Conservation (phyloP, 805 yeast species). For the Ogataea glucozyma region DNA sequence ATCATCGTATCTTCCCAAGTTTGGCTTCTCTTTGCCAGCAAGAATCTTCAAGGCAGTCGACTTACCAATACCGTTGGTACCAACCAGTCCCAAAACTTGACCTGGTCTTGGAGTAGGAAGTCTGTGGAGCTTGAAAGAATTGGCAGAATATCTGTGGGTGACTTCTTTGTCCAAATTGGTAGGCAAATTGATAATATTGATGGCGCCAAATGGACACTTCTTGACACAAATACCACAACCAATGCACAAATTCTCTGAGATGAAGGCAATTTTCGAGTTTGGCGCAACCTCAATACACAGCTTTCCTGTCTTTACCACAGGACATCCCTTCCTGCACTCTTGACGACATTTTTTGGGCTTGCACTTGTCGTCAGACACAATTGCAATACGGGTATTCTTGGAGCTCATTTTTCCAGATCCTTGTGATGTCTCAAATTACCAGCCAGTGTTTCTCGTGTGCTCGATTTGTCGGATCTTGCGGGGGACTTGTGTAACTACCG, state of each 20-base stretch:
- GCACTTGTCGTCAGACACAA: constrained; percentile 91
- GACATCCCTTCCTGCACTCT: constrained; percentile 96
- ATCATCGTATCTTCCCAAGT: constrained; percentile 87
- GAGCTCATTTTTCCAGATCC: constrained; percentile 31
- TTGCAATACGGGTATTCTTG: constrained; percentile 82
- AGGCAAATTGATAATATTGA: constrained; percentile 92
- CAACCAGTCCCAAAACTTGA: constrained; percentile 95
- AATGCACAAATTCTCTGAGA: constrained; percentile 90
- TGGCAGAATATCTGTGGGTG: constrained; percentile 96
- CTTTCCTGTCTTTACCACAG: constrained; percentile 97
- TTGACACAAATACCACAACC: constrained; percentile 99
- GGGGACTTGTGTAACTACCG: background rate
- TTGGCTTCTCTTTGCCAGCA: constrained; percentile 97
- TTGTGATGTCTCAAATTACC: constrained; percentile 1
- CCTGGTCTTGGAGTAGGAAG: constrained; percentile 99
- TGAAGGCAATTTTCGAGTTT: constrained; percentile 86
- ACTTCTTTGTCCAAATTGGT: constrained; percentile 91
- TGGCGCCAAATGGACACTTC: constrained; percentile 98
- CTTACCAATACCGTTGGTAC: constrained; percentile 99
- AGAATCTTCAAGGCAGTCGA: constrained; percentile 95
- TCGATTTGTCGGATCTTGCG: background rate
- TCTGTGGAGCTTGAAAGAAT: constrained; percentile 95
- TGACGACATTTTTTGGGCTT: constrained; percentile 98
- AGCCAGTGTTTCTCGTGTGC: background rate
- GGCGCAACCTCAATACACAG: constrained; percentile 96